Percentiles rank a stretch among this genome's conserved stretches.
Conservation (phyloP, 1,139 yeast species). For the Pneumocystis canis region DNA sequence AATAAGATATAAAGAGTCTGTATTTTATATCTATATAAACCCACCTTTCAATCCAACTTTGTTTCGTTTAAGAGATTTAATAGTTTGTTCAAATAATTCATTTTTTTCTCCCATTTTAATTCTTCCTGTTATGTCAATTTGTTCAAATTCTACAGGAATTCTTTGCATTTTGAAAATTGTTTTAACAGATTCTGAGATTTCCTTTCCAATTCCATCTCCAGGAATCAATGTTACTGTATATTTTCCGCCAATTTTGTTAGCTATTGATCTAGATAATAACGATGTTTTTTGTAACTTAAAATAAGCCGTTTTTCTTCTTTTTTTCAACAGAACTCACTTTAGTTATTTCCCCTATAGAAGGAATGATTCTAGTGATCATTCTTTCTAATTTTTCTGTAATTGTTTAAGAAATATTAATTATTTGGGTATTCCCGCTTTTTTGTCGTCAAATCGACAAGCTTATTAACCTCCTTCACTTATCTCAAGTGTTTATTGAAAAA, state of each 20-base stretch:
- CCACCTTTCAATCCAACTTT: slow-evolving; percentile 88
- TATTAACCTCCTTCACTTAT: too few species aligned
- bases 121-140: slow-evolving; percentile 73
- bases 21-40: not conserved
- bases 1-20: not conserved
- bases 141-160: slow-evolving; percentile 91
- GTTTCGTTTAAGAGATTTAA: slow-evolving; percentile 83
- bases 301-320: not conserved
- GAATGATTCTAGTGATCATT: not conserved
- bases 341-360: too few species aligned
- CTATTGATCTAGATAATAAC: not conserved
- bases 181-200: slow-evolving; percentile 86
- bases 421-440: not conserved
- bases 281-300: slow-evolving; percentile 48
- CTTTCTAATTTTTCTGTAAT: not conserved
- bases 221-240: slow-evolving; percentile 45
- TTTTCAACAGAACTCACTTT: not conserved
- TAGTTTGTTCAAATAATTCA: slow-evolving; percentile 63
- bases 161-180: slow-evolving; percentile 72
- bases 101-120: slow-evolving; percentile 30
- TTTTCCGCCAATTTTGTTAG: not conserved
- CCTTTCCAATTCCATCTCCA: slow-evolving; percentile 94
- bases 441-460: not conserved
- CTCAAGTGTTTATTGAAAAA: not conserved
- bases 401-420: not conserved